A percentile compares a stretch with the other conserved stretches of the same genome.
phyloP scores from a whole-genome alignment of 305 asterid genomes.

The Euphrasia arctica region DNA sequence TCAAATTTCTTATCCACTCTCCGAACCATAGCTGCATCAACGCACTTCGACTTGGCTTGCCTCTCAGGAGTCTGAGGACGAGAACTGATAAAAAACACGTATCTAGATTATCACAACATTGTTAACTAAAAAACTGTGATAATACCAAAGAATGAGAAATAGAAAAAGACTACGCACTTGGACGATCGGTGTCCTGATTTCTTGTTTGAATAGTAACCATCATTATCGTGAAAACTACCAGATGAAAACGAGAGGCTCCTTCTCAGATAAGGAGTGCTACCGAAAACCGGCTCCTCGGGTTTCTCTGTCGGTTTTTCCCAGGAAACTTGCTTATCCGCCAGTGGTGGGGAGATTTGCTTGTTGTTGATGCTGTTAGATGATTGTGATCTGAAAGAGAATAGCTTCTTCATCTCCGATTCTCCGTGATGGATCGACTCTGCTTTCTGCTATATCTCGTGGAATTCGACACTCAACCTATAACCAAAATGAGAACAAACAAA shows the following conservation, averaged over 20 bases:
- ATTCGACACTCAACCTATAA: conserved; percentile 26
- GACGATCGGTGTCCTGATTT: conserved; percentile 51
- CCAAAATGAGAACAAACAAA: conserved; percentile 17
- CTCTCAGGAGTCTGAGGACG: conserved; percentile 81
- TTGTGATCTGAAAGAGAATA: conserved; percentile 76
- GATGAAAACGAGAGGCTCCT: conserved; percentile 86
- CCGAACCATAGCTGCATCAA: conserved; percentile 38
- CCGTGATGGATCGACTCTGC: conserved; percentile 29
- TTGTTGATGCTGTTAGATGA: conserved; percentile 38
- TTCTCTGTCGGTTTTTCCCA: conserved; percentile 49
- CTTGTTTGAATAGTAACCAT: conserved; percentile 46
- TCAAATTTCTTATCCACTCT: conserved; percentile 48
- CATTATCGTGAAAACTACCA: conserved; percentile 56
- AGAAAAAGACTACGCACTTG: conserved; percentile 42
- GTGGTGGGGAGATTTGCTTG: conserved; percentile 52
- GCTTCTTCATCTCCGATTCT: conserved; percentile 67
- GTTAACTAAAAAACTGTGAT: not conserved
- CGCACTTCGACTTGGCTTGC: conserved; percentile 36
- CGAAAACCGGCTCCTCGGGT: conserved; percentile 41
- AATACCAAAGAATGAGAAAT: not conserved
- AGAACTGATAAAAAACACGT: conserved; percentile 36
- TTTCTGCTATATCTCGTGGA: conserved; percentile 33
- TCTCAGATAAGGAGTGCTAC: conserved; percentile 58
- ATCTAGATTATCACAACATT: conserved; percentile 10
- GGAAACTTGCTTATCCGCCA: conserved; percentile 55